phyloP scores from a whole-genome alignment of 2,329 filamentous ascomycete species.

The Fonsecaea nubica region DNA sequence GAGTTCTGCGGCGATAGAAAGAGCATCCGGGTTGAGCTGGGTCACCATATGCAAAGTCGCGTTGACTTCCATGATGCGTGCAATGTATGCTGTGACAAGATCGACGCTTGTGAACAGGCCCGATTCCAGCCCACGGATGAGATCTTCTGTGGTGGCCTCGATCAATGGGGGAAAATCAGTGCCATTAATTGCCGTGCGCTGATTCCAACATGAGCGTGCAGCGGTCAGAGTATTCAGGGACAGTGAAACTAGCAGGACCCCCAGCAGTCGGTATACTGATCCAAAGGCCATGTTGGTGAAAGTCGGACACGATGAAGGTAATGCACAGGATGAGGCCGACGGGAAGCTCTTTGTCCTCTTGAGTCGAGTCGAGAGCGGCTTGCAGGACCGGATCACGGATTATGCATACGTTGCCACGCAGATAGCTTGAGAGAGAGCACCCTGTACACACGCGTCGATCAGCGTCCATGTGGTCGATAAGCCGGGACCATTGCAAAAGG shows the following conservation, averaged over 20 bases:
- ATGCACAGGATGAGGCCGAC: not conserved
- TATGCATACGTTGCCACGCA: not conserved
- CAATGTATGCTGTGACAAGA: slow-evolving; percentile 62
- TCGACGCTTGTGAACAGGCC: slow-evolving; percentile 64
- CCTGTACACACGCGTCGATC: slow-evolving; percentile 9
- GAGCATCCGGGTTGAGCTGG: slow-evolving; percentile 63
- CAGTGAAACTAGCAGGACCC: slow-evolving; percentile 12
- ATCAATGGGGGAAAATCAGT: slow-evolving; percentile 50
- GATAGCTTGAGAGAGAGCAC: not conserved
- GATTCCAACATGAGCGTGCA: slow-evolving; percentile 26
- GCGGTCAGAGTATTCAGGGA: slow-evolving; percentile 12
- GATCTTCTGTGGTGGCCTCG: slow-evolving; percentile 60
- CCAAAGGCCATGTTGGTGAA: slow-evolving; percentile 2
- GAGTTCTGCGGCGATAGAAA: slow-evolving; percentile 55
- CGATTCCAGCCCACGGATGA: slow-evolving; percentile 56
- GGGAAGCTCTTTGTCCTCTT: not conserved
- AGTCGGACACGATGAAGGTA: not conserved
- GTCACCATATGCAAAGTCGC: slow-evolving; percentile 59
- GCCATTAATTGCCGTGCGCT: slow-evolving; percentile 33
- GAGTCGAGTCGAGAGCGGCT: not conserved
- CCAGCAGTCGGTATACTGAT: slow-evolving; percentile 3
- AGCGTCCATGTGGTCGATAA: slow-evolving; percentile 13
- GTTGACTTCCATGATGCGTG: slow-evolving; percentile 61
- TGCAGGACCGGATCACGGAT: not conserved
- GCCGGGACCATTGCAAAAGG: not conserved